phyloP scores from a whole-genome alignment of 805 yeast species.

The Kluyveromyces wickerhamii region DNA sequence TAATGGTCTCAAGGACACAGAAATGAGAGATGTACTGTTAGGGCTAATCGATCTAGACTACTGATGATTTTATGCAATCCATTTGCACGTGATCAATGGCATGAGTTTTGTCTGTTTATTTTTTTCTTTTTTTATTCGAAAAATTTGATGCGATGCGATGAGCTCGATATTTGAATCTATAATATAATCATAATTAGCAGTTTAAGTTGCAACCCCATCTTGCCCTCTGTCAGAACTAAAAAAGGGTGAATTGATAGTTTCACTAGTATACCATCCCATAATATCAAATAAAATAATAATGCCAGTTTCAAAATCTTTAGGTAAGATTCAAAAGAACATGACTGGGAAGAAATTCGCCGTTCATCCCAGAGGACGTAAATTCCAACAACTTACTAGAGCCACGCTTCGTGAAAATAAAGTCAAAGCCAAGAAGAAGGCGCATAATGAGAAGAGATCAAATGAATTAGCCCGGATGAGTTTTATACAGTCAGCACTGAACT shows the following conservation, averaged over 20 bases:
- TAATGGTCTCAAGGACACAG: constrained; percentile 22
- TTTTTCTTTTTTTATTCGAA: background rate
- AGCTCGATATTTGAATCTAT: no score
- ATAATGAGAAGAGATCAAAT: constrained; percentile 49
- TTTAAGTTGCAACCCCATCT: no score
- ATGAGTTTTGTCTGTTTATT: background rate
- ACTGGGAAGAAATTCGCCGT: constrained; percentile 24
- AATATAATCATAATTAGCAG: no score
- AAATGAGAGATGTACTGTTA: constrained; percentile 5
- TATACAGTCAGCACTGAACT: constrained; percentile 49
- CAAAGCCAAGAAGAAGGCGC: constrained; percentile 47
- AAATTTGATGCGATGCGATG: constrained; percentile 3
- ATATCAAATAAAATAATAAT: no score
- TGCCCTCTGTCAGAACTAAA: no score
- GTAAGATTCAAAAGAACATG: constrained; percentile 26
- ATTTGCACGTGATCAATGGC: background rate
- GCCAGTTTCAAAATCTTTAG: constrained; percentile 30
- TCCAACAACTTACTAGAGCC: constrained; percentile 79
- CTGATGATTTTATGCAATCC: constrained; percentile 12
- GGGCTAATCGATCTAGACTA: constrained; percentile 13
- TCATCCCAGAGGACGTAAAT: constrained; percentile 87
- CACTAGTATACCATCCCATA: no score
- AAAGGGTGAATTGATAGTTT: no score
- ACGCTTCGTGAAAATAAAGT: constrained; percentile 73
- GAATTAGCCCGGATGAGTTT: constrained; percentile 52